Percentiles rank a stretch among this genome's conserved stretches.
Evolutionary conservation across 495 filamentous ascomycete genomes (phyloP).

Genomic region (Xylaria venustula): DNA sequence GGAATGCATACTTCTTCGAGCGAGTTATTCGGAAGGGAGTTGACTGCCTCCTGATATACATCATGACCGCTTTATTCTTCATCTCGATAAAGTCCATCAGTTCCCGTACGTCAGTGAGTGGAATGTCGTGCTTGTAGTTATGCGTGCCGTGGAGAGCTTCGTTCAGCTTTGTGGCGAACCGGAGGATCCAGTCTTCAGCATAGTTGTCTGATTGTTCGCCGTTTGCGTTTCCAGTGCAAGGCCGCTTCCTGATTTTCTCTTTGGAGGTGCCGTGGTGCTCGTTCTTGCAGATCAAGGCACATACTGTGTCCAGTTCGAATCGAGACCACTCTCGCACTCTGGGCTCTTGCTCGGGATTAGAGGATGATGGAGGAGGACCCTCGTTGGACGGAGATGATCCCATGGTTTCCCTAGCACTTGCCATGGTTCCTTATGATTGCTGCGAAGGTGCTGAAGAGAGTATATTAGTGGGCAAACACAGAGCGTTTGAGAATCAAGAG

Average conservation of each 20-base stretch:
- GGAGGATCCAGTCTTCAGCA: slow-evolving; percentile 5
- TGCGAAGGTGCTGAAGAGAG: not conserved
- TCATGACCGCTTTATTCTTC: not conserved
- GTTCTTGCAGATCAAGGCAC: slow-evolving; percentile 20
- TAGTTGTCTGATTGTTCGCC: not conserved
- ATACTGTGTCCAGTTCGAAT: slow-evolving; percentile 21
- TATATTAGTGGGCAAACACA: not conserved
- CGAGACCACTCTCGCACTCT: slow-evolving; percentile 13
- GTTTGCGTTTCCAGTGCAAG: not conserved
- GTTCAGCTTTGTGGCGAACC: slow-evolving; percentile 25
- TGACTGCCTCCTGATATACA: slow-evolving; percentile 11
- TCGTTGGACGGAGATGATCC: not conserved
- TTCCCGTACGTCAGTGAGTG: slow-evolving; percentile 17
- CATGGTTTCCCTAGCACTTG: not conserved
- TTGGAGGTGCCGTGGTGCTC: slow-evolving; percentile 11
- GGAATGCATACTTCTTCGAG: slow-evolving; percentile 12
- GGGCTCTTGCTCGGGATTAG: not conserved
- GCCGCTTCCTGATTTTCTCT: not conserved
- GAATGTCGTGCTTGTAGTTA: slow-evolving; percentile 19
- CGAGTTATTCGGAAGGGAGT: slow-evolving; percentile 11
- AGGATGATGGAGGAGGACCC: not conserved
- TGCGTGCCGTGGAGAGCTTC: slow-evolving; percentile 17
- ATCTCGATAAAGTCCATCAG: slow-evolving; percentile 8
- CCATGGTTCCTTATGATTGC: not conserved
- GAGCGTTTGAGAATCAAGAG: not conserved